Evolutionary conservation across 305 asterid species (phyloP).

Genomic region (Salvia sclarea): DNA sequence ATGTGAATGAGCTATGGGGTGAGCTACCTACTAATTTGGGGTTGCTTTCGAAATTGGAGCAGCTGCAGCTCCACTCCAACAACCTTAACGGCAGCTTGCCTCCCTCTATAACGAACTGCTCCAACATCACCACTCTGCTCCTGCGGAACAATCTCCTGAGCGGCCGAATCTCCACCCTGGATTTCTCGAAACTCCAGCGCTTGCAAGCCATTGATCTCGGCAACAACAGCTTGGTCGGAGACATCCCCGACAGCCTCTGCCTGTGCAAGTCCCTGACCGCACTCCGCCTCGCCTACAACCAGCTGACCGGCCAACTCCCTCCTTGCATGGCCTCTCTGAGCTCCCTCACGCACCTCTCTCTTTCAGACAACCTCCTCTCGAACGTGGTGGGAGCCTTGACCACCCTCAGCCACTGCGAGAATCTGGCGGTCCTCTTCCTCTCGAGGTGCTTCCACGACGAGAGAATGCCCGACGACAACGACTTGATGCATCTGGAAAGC

Average conservation of each 20-base stretch:
- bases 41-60: constrained; percentile 40
- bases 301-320: constrained; percentile 50
- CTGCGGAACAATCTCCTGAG: constrained; percentile 46
- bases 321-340: constrained; percentile 49
- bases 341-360: constrained; percentile 51
- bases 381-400: constrained; percentile 48
- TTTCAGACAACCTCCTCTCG: constrained; percentile 53
- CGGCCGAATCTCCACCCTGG: constrained; percentile 45
- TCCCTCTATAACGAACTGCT: constrained; percentile 44
- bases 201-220: constrained; percentile 63
- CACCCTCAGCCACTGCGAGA: constrained; percentile 46
- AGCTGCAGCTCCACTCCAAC: constrained; percentile 61
- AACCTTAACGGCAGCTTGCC: constrained; percentile 45
- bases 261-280: constrained; percentile 49
- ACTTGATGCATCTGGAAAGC: constrained; percentile 34
- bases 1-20: constrained; percentile 44
- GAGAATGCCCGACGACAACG: constrained; percentile 42
- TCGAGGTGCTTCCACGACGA: constrained; percentile 62
- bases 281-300: constrained; percentile 54
- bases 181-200: constrained; percentile 50
- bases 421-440: constrained; percentile 51
- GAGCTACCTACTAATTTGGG: constrained; percentile 46
- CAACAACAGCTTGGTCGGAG: constrained; percentile 57
- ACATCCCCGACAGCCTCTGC: constrained; percentile 51
- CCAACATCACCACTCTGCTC: constrained; percentile 50